A percentile compares a stretch with the other conserved stretches of the same genome.
These are phyloP conservation scores for Stephanodiscus triporus DNA, from an alignment of 108 stramenopile genomes.

Conservation along the genomic window DNA sequence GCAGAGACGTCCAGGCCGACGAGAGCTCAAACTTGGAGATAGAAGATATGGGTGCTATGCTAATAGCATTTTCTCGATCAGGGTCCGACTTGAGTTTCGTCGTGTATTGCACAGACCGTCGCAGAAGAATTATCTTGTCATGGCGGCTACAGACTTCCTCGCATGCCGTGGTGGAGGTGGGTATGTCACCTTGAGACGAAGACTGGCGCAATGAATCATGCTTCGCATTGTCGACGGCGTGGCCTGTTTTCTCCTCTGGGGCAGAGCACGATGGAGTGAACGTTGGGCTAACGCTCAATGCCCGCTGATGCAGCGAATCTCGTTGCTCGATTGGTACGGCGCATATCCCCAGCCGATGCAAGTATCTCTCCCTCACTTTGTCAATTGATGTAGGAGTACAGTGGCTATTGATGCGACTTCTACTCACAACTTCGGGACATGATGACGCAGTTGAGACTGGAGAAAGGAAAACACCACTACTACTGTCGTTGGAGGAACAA, in stretches of 20 bases:
- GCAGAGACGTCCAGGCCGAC: slow-evolving; percentile 35
- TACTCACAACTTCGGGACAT: neutral
- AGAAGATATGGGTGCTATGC: neutral
- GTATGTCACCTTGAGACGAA: neutral
- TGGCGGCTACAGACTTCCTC: neutral
- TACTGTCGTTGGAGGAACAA: neutral
- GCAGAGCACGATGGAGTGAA: neutral
- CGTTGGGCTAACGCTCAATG: neutral
- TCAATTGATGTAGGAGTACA: neutral
- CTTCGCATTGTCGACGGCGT: neutral
- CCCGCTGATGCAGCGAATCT: slow-evolving; percentile 3
- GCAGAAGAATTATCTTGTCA: slow-evolving; percentile 21
- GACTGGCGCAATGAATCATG: neutral
- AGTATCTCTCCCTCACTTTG: slow-evolving; percentile 11
- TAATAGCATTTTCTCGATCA: slow-evolving; percentile 9
- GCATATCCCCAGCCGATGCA: slow-evolving; percentile 23
- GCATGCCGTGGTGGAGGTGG: neutral
- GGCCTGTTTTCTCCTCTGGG: neutral
- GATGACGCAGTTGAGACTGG: neutral
- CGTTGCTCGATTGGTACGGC: neutral
- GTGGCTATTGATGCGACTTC: neutral
- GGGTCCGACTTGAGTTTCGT: slow-evolving; percentile 36
- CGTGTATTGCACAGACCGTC: slow-evolving; percentile 29
- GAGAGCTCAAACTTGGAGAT: slow-evolving; percentile 35
- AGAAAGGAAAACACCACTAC: neutral